These are phyloP conservation scores for Kodamaea alishanica DNA, from an alignment of 1,139 yeast genomes.

Conservation along the genomic window DNA sequence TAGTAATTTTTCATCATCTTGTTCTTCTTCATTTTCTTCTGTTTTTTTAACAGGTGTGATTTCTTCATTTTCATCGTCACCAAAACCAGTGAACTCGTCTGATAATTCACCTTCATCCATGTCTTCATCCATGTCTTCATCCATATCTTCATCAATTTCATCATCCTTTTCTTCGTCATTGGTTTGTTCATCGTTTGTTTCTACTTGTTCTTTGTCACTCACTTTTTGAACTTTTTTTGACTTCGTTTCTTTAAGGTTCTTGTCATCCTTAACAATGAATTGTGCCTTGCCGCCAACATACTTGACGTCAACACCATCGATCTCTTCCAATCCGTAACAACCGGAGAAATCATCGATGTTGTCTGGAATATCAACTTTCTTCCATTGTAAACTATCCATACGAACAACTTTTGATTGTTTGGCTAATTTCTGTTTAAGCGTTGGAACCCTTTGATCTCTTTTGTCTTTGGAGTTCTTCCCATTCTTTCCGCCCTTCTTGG, in stretches of 20 bases:
- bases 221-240: slow-evolving; percentile 15
- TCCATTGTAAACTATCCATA: slow-evolving; percentile 65
- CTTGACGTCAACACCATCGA: slow-evolving; percentile 85
- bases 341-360: slow-evolving; percentile 86
- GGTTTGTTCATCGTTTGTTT: slow-evolving; percentile 11
- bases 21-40: slow-evolving; percentile 5
- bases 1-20: slow-evolving; percentile 16
- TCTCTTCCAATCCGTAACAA: slow-evolving; percentile 86
- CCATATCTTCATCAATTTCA: slow-evolving; percentile 10
- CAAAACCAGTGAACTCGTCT: slow-evolving; percentile 1
- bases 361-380: slow-evolving; percentile 76
- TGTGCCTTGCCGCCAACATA: slow-evolving; percentile 62
- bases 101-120: not conserved
- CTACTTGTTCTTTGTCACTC: slow-evolving; percentile 8
- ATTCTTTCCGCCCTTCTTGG: slow-evolving; percentile 10
- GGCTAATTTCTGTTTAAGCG: slow-evolving; percentile 31
- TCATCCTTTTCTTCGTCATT: slow-evolving; percentile 16
- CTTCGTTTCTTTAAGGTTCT: slow-evolving; percentile 7
- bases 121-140: slow-evolving; percentile 8
- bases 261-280: slow-evolving; percentile 50
- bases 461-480: slow-evolving; percentile 8
- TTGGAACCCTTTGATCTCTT: slow-evolving; percentile 21
- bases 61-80: slow-evolving; percentile 5
- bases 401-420: slow-evolving; percentile 43
- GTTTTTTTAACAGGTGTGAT: slow-evolving; percentile 1